These are phyloP conservation scores for Cercophora samala DNA, from an alignment of 495 filamentous ascomycete genomes.

Conservation along the genomic window DNA sequence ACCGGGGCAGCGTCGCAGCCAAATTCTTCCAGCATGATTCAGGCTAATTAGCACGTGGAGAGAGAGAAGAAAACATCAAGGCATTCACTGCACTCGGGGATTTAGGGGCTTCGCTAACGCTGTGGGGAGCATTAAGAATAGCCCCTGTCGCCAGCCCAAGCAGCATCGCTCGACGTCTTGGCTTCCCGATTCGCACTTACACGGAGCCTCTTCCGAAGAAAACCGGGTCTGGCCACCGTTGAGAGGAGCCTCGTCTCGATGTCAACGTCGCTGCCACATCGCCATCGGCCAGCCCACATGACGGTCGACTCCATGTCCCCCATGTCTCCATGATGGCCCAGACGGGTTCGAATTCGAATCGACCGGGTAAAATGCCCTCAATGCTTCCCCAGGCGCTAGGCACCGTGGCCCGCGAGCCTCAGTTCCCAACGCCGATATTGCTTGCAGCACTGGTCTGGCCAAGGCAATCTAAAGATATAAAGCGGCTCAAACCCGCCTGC, in stretches of 20 bases:
- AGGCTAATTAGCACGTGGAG: conserved; percentile 24
- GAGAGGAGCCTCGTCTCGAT: not conserved
- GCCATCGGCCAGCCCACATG: not conserved
- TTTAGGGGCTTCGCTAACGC: not conserved
- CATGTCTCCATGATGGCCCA: conserved; percentile 1
- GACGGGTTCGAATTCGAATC: not conserved
- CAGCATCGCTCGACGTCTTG: conserved; percentile 13
- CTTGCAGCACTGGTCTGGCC: conserved; percentile 1
- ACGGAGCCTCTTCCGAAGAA: conserved; percentile 27
- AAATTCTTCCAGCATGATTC: conserved; percentile 11
- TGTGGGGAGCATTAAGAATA: not conserved
- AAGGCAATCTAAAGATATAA: not conserved
- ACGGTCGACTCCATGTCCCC: not conserved
- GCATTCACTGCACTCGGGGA: not conserved
- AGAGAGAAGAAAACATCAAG: not conserved
- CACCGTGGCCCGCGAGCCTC: not conserved
- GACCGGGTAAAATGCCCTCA: not conserved
- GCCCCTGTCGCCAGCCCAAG: conserved; percentile 17
- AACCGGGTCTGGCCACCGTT: conserved; percentile 18
- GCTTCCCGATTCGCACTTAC: conserved; percentile 20
- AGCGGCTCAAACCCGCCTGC: conserved; percentile 6
- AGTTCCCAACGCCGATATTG: conserved; percentile 8
- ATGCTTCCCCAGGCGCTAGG: conserved; percentile 6
- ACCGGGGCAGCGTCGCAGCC: conserved; percentile 11
- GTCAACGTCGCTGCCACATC: not conserved